Evolutionary conservation across 176 grass and related monocot species (phyloP).

Genomic region (Triticum urartu): DNA sequence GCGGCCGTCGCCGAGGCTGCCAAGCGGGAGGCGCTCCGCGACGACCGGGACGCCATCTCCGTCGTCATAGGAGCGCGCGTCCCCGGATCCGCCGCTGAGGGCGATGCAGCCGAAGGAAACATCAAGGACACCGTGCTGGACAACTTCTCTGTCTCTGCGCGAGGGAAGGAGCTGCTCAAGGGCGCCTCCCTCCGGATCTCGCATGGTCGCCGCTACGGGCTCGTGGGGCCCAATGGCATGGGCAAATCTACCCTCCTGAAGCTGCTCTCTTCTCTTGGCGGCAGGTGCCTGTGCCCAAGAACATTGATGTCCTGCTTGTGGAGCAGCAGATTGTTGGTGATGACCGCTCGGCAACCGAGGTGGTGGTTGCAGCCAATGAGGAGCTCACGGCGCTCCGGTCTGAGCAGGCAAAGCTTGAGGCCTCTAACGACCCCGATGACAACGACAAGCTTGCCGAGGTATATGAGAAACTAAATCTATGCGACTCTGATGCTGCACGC

Average conservation of each 20-base stretch:
- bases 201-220: conserved; percentile 78
- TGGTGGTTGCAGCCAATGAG: conserved; percentile 80
- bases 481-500: conserved; percentile 68
- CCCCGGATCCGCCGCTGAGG: conserved; percentile 5
- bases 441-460: conserved; percentile 63
- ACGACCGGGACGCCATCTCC: conserved; percentile 90
- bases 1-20: conserved; percentile 54
- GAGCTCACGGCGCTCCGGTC: conserved; percentile 76
- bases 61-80: conserved; percentile 76
- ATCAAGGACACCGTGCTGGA: conserved; percentile 72
- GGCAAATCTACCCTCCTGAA: conserved; percentile 92
- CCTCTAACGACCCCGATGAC: conserved; percentile 48
- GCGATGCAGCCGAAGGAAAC: conserved; percentile 54
- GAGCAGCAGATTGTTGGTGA: conserved; percentile 94
- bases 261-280: conserved; percentile 79
- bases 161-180: conserved; percentile 92
- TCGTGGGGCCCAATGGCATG: conserved; percentile 93
- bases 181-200: conserved; percentile 78
- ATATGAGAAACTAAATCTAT: conserved; percentile 81
- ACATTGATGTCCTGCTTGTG: conserved; percentile 87
- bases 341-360: conserved; percentile 61
- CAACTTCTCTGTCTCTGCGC: conserved; percentile 83
- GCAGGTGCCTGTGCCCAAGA: conserved; percentile 77
- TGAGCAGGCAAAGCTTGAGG: conserved; percentile 68
- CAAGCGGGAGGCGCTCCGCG: conserved; percentile 68